Base-by-base conservation (phyloP, 2,329 filamentous ascomycete genomes). In the Pseudopithomyces maydicus region DNA sequence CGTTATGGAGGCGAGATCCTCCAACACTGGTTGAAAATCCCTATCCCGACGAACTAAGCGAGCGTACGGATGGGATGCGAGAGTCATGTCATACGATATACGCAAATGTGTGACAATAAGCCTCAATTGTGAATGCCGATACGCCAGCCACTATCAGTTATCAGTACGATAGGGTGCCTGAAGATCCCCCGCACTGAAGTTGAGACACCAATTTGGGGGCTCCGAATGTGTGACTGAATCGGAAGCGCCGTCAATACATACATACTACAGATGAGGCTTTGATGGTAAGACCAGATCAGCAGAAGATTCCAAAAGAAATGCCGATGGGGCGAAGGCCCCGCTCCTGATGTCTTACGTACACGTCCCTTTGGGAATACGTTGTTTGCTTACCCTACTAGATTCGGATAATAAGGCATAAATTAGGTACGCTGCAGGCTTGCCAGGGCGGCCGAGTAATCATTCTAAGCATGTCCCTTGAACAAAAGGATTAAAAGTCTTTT, bases 191-290 rank as follows among this genome's bases (percentile, higher is more conserved):
- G 29, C 50, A 52, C 29, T 19, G 20, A 38, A 32, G 22, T 14
- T 26, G 41, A 45, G 50, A 45, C 36, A 45, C 11, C 35, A 6
- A 38, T 29, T 52, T 45, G 17, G 32, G 29, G 29, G 50, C 39
- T 38, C 41, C 32, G 29, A 45, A 17, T 19, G 39, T 19, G 12
- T 10, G 29, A 36, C 41, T 45, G 17, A 38, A 38, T 4, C 41
- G 42, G 22, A 17, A 22, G 19, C 19, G 32, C 29, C 22, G 50
- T 19, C 19, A 17, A 45, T 52, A 29, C 41, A 45, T 52, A 29
- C 41, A 38, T 52, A 29, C 12, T 38, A 38, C 41, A 38, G 22
- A 44, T 38, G 50, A 45, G 50, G 41, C 50, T 52, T 39, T 52
- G 50, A 19, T 38, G 17, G 50, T 51, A 22, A 26, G n/a, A 17